Evolutionary conservation across 1,139 yeast genomes (phyloP), one percentile per base, ranked within the genome.

Genomic region (Entelexis sorbosivorans): DNA sequence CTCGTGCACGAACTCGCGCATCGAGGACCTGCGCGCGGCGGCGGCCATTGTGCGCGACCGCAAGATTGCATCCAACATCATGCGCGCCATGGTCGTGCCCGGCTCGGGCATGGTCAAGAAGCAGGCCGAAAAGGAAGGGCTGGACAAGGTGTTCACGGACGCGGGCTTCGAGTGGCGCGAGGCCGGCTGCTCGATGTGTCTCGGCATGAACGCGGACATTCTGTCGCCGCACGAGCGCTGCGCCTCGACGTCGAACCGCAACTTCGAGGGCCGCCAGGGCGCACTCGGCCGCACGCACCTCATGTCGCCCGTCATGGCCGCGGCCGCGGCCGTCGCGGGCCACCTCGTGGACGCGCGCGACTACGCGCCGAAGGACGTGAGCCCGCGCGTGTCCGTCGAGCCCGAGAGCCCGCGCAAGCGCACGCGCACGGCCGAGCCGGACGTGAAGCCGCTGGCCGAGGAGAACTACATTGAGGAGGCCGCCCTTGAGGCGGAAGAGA

Each of bases 281-380:
- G 95, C 96, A 49, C 73, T 72, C 55, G 87, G 96, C n/a, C 79
- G 98, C 73, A 91, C 97, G 22, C 98, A 91, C 66, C 77, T 91
- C 66, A 87, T 89, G 94, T 87, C 96, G 16, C 98, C 98, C 35
- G 95, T 95, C 33, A 91, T 91, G 98, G 97, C 98, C 47, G 98
- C 98, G 22, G 96, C 96, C 35, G 97, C 98, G 32, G 96, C 93
- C 61, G 82, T 91, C 59, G 78, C 78, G 54, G 98, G 98, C 59
- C 89, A 82, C 65, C 82, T 91, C 64, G 77, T 85, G 47, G 98
- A 91, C 66, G 89, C 88, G 60, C 82, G 97, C 69, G 83, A 84
- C 55, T 86, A 76, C 66, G 73, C 79, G 55, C 83, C 51, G 4
- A 39, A 33, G 40, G 50, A 77, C 59, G 68, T 72, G 53, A 85